phyloP scores from a whole-genome alignment of 2,329 filamentous ascomycete genomes.

The Oidium heveae region DNA sequence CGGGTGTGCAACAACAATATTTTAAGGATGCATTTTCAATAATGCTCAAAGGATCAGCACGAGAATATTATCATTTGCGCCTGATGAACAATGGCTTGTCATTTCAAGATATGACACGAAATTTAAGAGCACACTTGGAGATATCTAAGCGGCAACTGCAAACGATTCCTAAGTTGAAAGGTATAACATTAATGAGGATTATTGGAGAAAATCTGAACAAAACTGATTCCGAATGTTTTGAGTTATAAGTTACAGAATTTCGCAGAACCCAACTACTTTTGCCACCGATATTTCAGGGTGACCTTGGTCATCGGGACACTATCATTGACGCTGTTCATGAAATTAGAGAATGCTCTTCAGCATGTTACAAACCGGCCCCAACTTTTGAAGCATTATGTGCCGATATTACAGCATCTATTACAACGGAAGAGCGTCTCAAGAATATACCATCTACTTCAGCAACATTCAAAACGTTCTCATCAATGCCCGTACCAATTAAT shows the following conservation, averaged over 20 bases:
- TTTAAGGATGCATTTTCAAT: constrained; percentile 1
- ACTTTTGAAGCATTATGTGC: no score
- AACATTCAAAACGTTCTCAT: background rate
- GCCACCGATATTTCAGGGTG: background rate
- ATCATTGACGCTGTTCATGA: background rate
- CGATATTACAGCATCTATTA: no score
- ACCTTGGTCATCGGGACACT: background rate
- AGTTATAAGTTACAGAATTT: background rate
- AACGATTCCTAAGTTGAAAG: background rate
- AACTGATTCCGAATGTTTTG: background rate
- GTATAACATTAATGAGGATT: background rate
- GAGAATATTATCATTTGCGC: constrained; percentile 1
- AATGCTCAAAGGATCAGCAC: constrained; percentile 2
- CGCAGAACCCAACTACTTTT: background rate
- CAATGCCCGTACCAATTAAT: background rate
- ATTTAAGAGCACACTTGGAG: background rate
- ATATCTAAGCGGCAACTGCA: background rate
- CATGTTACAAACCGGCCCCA: background rate
- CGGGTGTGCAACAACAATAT: background rate
- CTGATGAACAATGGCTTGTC: background rate
- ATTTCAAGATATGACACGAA: background rate
- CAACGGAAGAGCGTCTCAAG: no score
- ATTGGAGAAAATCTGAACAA: background rate
- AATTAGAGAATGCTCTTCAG: background rate
- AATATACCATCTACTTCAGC: no score